Percentiles rank a stretch among this genome's conserved stretches.
phyloP scores from a whole-genome alignment of 176 grass and related monocot species.

The Miscanthus lutarioriparius region DNA sequence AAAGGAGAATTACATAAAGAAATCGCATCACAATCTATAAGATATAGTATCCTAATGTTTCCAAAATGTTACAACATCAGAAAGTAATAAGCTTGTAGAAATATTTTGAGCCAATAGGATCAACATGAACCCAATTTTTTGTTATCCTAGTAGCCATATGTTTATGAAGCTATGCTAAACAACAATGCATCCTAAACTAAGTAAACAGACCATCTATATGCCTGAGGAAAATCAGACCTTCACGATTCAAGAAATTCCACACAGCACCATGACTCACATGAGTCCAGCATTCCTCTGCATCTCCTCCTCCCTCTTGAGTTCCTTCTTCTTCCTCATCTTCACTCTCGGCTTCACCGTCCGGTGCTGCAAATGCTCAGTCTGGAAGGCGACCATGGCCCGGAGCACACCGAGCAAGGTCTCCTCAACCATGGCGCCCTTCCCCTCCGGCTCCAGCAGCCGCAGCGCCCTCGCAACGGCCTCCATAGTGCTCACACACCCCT shows the following conservation, averaged over 20 bases:
- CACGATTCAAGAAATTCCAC: background rate
- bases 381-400: constrained; percentile 76
- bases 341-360: constrained; percentile 42
- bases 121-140: background rate
- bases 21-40: background rate
- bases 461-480: constrained; percentile 85
- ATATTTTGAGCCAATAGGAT: background rate
- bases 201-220: background rate
- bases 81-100: background rate
- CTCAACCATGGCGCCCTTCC: constrained; percentile 49
- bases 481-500: constrained; percentile 78
- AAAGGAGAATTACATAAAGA: background rate
- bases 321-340: constrained; percentile 73
- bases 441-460: constrained; percentile 66
- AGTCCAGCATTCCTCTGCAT: constrained; percentile 4
- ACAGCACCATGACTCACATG: background rate
- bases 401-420: constrained; percentile 54
- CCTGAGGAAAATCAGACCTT: constrained; percentile 25
- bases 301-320: constrained; percentile 38
- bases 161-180: too few relatives aligned
- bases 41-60: background rate
- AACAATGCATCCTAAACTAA: too few relatives aligned
- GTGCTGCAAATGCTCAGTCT: constrained; percentile 57
- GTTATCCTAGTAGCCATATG: too few relatives aligned
- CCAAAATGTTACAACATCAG: background rate